Evolutionary conservation across 2,329 filamentous ascomycete genomes (phyloP).

Genomic region (Aspergillus pseudoviridinutans): DNA sequence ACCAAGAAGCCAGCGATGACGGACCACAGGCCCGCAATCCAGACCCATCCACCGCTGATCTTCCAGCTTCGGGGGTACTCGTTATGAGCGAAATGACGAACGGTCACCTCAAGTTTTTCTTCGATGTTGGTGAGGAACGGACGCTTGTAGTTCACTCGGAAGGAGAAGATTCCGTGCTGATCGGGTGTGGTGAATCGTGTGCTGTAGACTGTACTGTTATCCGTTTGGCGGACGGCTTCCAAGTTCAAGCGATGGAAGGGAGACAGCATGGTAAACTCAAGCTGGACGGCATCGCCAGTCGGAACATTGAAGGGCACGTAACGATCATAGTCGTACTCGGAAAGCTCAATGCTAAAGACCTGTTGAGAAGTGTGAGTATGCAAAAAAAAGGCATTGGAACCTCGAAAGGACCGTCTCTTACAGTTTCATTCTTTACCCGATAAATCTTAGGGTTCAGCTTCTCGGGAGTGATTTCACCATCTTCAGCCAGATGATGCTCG

Average conservation of each 20-base stretch:
- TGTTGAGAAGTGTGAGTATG: constrained; percentile 39
- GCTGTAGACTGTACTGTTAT: constrained; percentile 69
- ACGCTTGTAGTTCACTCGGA: constrained; percentile 94
- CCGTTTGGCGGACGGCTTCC: constrained; percentile 52
- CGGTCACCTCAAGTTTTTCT: constrained; percentile 91
- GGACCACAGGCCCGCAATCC: constrained; percentile 81
- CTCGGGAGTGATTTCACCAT: constrained; percentile 49
- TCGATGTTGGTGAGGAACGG: constrained; percentile 86
- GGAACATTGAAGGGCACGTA: constrained; percentile 72
- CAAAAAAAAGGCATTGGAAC: constrained; percentile 1
- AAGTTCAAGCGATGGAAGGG: constrained; percentile 90
- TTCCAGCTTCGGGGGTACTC: constrained; percentile 89
- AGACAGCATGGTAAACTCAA: constrained; percentile 98
- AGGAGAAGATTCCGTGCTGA: constrained; percentile 99
- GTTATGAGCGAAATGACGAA: constrained; percentile 94
- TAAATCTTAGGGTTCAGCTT: constrained; percentile 77
- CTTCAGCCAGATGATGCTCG: constrained; percentile 63
- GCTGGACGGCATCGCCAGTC: constrained; percentile 70
- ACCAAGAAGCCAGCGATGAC: constrained; percentile 79
- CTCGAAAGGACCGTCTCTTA: constrained; percentile 51
- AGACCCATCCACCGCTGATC: constrained; percentile 90
- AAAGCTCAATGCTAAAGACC: constrained; percentile 84
- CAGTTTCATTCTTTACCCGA: constrained; percentile 93
- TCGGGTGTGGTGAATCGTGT: constrained; percentile 80
- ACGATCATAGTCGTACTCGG: constrained; percentile 73